Percentiles rank a stretch among this genome's conserved stretches.
Evolutionary conservation across 208 protist genomes (phyloP).

Genomic region (Porcisia hertigi): DNA sequence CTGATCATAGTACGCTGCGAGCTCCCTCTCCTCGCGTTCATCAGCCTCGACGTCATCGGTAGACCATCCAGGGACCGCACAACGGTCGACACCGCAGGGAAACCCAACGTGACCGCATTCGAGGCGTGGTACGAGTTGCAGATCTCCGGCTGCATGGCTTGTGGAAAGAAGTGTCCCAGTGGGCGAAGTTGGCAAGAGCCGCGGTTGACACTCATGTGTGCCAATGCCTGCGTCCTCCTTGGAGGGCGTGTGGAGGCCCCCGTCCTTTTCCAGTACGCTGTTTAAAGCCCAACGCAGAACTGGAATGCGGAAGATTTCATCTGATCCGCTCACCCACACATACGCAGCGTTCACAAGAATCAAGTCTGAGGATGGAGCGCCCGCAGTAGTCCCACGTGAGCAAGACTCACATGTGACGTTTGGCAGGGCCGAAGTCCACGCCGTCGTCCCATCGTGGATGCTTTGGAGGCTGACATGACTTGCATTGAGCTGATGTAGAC

Average conservation of each 20-base stretch:
- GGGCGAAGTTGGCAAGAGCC: slow-evolving; percentile 10
- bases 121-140: slow-evolving; percentile 13
- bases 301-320: slow-evolving; percentile 25
- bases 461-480: slow-evolving; percentile 25
- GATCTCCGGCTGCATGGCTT: background rate
- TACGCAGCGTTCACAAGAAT: slow-evolving; percentile 16
- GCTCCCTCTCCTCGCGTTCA: slow-evolving; percentile 37
- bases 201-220: background rate
- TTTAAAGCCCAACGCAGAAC: slow-evolving; percentile 1
- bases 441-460: slow-evolving; percentile 12
- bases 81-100: background rate
- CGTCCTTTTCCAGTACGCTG: background rate
- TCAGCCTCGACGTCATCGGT: slow-evolving; percentile 37
- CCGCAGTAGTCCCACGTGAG: background rate
- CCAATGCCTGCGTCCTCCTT: background rate
- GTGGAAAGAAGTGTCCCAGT: slow-evolving; percentile 3
- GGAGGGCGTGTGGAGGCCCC: background rate
- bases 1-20: slow-evolving; percentile 30
- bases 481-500: slow-evolving; percentile 21
- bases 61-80: slow-evolving; percentile 1
- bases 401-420: background rate
- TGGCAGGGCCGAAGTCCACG: slow-evolving; percentile 22
- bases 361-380: background rate
- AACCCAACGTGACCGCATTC: background rate
- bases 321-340: slow-evolving; percentile 22